Evolutionary conservation across 768 basidiomycete genomes (phyloP), one percentile per base, ranked within the genome.

Genomic region (Auriscalpium orientale): DNA sequence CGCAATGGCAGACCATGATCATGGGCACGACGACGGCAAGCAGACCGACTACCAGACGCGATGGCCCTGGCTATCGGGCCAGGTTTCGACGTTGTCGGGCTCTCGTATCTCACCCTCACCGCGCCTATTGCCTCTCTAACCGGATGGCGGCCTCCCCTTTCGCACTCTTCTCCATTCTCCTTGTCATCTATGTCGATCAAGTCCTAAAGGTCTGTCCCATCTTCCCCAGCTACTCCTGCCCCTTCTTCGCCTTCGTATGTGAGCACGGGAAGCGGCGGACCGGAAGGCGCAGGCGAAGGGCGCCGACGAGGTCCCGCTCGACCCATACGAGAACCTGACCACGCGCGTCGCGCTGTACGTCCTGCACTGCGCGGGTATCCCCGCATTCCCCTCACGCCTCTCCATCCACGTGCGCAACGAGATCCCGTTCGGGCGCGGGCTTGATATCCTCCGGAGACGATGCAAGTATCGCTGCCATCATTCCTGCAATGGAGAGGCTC

Each of bases 361-460:
- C 63, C 78, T 99, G n/a, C 91, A 95, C 36, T 98, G 94, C 69
- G 82, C 95, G 70, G 69, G 70, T 59, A 80, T 91, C 62, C 69
- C 74, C 45, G 76, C 78, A 33, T 95, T 98, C 71, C 95, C 95
- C 21, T 75, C 84, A 1, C 77, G 81, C 49, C 77, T 98, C 66
- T 69, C 67, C 65, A 84, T 99, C 65, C 84, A 88, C 66, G 86
- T 79, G 38, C 73, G 87, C 70, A 99, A 99, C 71, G 83, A 95
- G 71, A 98, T 99, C 64, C 97, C 97, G 2, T 99, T 99, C 67
- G 95, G 97, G 12, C 89, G 97, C 54, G 97, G 97, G 11, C 79
- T 99, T 49, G 97, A 97, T 49, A n/a, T 98, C 95, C 0, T 98
- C 97, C 1, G 95, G 95, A n/a, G n/a, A n/a, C n/a, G n/a, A n/a